phyloP scores from a whole-genome alignment of 805 yeast genomes.

The Metschnikowia corniflorae region DNA sequence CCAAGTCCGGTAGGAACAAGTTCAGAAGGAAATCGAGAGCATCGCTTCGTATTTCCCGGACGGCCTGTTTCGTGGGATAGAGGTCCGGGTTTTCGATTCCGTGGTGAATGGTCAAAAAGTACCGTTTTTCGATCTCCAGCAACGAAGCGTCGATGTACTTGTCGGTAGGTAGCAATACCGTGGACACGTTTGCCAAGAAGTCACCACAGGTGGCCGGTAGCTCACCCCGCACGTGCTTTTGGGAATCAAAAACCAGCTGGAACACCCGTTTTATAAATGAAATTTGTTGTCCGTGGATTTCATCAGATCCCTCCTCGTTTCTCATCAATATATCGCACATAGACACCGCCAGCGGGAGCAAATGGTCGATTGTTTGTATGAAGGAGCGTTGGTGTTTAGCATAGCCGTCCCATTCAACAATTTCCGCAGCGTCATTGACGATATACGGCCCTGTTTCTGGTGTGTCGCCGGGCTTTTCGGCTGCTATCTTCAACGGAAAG shows the following conservation, averaged over 20 bases:
- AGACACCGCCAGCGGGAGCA: slow-evolving; percentile 35
- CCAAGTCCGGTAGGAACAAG: slow-evolving; percentile 24
- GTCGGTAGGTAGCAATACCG: slow-evolving; percentile 37
- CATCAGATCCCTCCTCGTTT: neutral
- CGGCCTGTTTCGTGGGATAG: slow-evolving; percentile 30
- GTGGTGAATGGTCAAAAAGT: slow-evolving; percentile 27
- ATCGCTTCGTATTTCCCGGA: slow-evolving; percentile 29
- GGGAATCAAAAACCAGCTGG: slow-evolving; percentile 23
- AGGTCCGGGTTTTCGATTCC: slow-evolving; percentile 14
- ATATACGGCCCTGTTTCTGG: slow-evolving; percentile 31
- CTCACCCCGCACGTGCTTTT: slow-evolving; percentile 3
- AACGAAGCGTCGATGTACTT: slow-evolving; percentile 23
- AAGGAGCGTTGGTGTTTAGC: slow-evolving; percentile 64
- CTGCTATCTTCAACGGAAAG: slow-evolving; percentile 16
- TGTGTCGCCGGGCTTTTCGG: slow-evolving; percentile 24
- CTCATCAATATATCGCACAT: slow-evolving; percentile 35
- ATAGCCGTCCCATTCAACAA: slow-evolving; percentile 53
- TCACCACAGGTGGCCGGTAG: slow-evolving; percentile 25
- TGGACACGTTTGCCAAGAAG: slow-evolving; percentile 24
- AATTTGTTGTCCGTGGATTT: slow-evolving; percentile 21
- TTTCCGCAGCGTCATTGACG: slow-evolving; percentile 44
- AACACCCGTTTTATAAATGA: slow-evolving; percentile 28
- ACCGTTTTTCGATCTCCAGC: slow-evolving; percentile 24
- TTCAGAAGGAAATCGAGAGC: slow-evolving; percentile 23
- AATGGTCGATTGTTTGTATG: slow-evolving; percentile 58